Evolutionary conservation across 1,284 basidiomycete species (phyloP), one percentile per base, ranked within the genome.

Genomic region (Austropuccinia psidii): DNA sequence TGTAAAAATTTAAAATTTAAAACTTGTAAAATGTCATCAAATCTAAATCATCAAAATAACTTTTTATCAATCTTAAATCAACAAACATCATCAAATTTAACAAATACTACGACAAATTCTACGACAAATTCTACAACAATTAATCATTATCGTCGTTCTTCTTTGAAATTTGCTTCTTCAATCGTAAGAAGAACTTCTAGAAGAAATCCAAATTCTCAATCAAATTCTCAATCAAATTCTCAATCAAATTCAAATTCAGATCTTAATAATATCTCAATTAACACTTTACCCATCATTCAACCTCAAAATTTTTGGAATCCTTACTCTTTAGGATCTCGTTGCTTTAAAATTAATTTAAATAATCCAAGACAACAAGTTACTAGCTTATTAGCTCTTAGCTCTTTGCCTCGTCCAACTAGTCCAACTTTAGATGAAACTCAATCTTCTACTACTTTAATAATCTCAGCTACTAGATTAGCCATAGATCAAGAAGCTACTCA

Each of bases 281-380:
- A n/a, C 50, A 57, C 66, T 9, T 50, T 68, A 6, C 37, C 50
- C 4, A 68, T 68, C 66, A 68, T 68, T 54, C 66, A 68, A 33
- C 66, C 66, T 2, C 7, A 50, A 17, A 7, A 27, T 0, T 31
- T 24, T 21, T 68, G 66, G 66, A 45, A 57, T 54, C 41, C 66
- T 0, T 1, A 19, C 29, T 55, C 54, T 39, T 29, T 17, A 31
- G 54, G 57, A 24, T 19, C 29, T 9, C 19, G 66, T 29, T 57
- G 37, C 29, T 70, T 70, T 37, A 29, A 47, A 47, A 35, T 70
- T 17, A 70, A 29, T 47, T 29, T 70, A 19, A 17, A 17, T n/a
- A 24, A 61, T 7, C 68, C 68, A 4, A 55, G 68, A 19, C 68
- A 70, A 37, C 68, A 70, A 49, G 68, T 70, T 17, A 70, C 68